Evolutionary conservation across 306 rosid species (phyloP).

Genomic region (Rosa chinensis): DNA sequence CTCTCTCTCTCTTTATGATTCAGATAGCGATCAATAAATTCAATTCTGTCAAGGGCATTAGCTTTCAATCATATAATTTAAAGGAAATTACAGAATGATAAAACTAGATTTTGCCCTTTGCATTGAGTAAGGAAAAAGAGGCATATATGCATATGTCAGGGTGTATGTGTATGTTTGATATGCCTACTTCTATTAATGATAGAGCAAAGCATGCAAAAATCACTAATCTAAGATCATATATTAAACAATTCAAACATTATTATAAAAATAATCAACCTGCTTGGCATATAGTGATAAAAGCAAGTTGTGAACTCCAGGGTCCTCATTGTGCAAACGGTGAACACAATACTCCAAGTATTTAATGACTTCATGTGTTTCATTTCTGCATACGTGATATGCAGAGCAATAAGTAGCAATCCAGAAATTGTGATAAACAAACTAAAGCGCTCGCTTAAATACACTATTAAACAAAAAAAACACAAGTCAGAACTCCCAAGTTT

Average conservation of each 20-base stretch:
- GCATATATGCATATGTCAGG: not conserved
- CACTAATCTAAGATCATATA: not conserved
- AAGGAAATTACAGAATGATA: not conserved
- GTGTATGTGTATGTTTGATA: not conserved
- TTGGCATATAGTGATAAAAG: constrained; percentile 91
- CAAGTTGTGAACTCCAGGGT: constrained; percentile 96
- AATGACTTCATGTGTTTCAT: constrained; percentile 97
- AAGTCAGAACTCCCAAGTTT: constrained; percentile 1
- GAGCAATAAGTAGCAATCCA: constrained; percentile 12
- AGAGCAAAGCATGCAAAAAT: not conserved
- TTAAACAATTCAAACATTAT: not conserved
- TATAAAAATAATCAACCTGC: constrained; percentile 59
- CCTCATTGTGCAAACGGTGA: constrained; percentile 91
- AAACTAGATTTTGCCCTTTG: not conserved
- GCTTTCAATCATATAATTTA: not conserved
- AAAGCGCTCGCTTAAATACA: not conserved
- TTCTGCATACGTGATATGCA: constrained; percentile 55
- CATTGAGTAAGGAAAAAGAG: not conserved
- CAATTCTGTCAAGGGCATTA: not conserved
- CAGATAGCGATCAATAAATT: not conserved
- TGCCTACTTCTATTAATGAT: not conserved
- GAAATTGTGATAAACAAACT: not conserved
- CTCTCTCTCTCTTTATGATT: not conserved
- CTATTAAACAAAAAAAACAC: not conserved
- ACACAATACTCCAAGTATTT: constrained; percentile 93